These are phyloP conservation scores for Komagataea norvegica DNA, from an alignment of 1,139 yeast species.

Conservation along the genomic window DNA sequence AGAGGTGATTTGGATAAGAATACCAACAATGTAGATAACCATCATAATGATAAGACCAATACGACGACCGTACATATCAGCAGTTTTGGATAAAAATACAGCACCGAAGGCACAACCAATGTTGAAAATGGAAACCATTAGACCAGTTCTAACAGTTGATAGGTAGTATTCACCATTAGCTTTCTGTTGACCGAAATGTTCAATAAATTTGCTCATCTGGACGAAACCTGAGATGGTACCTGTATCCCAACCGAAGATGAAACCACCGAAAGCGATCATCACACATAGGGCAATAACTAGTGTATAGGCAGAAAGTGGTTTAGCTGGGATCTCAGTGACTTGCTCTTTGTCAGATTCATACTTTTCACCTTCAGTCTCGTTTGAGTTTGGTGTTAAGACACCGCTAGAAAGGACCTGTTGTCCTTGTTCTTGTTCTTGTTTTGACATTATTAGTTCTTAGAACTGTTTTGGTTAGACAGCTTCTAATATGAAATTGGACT, in stretches of 20 bases:
- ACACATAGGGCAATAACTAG: slow-evolving; percentile 39
- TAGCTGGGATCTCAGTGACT: slow-evolving; percentile 31
- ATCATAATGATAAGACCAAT: slow-evolving; percentile 52
- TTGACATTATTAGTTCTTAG: slow-evolving; percentile 9
- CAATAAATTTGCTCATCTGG: slow-evolving; percentile 59
- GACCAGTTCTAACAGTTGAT: slow-evolving; percentile 54
- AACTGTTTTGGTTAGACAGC: background rate
- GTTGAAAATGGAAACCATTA: slow-evolving; percentile 63
- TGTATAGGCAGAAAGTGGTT: slow-evolving; percentile 45
- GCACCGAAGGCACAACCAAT: slow-evolving; percentile 75
- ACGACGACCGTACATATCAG: slow-evolving; percentile 61
- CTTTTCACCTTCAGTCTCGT: slow-evolving; percentile 18
- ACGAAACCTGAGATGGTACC: slow-evolving; percentile 78
- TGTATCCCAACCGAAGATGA: slow-evolving; percentile 72
- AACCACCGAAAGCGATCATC: slow-evolving; percentile 64
- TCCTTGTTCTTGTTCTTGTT: slow-evolving; percentile 10
- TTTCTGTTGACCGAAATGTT: slow-evolving; percentile 42
- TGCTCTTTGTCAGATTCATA: background rate
- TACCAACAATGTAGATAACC: slow-evolving; percentile 56
- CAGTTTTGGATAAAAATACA: slow-evolving; percentile 47
- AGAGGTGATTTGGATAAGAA: slow-evolving; percentile 59
- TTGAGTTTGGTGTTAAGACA: slow-evolving; percentile 21
- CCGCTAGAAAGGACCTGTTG: slow-evolving; percentile 14
- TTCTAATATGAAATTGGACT: background rate
- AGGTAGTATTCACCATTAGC: slow-evolving; percentile 36